phyloP scores from a whole-genome alignment of 345 rosid genomes.

The Salix brachista region DNA sequence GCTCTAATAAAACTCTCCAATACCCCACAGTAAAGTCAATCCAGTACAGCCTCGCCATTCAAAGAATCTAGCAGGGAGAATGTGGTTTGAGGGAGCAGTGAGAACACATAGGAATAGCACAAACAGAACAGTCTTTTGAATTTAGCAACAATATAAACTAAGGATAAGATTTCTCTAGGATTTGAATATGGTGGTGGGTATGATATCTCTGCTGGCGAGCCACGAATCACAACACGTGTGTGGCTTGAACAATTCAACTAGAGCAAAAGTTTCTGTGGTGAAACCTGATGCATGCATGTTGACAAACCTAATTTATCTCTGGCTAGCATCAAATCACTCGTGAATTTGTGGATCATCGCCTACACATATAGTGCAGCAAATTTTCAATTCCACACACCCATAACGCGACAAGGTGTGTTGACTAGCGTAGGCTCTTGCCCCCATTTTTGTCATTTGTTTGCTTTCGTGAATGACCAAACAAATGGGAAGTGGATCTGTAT shows the following conservation, averaged over 20 bases:
- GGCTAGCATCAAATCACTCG: neutral
- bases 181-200: constrained; percentile 7
- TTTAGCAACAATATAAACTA: neutral
- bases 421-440: too few species aligned
- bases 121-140: neutral
- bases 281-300: constrained; percentile 13
- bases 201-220: neutral
- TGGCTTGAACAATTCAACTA: neutral
- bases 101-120: constrained; percentile 19
- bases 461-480: too few species aligned
- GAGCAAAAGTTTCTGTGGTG: neutral
- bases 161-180: constrained; percentile 12
- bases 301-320: neutral
- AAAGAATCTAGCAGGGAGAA: neutral
- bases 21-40: constrained; percentile 7
- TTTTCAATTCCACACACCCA: too few species aligned
- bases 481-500: too few species aligned
- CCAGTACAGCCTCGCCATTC: neutral
- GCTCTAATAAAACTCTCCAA: neutral
- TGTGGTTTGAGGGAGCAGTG: neutral
- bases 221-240: constrained; percentile 7
- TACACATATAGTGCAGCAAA: too few species aligned
- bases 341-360: too few species aligned
- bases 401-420: too few species aligned
- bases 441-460: too few species aligned